Conservation (phyloP, 1,284 basidiomycete genomes). For the Melanopsichium pennsylvanicum region DNA sequence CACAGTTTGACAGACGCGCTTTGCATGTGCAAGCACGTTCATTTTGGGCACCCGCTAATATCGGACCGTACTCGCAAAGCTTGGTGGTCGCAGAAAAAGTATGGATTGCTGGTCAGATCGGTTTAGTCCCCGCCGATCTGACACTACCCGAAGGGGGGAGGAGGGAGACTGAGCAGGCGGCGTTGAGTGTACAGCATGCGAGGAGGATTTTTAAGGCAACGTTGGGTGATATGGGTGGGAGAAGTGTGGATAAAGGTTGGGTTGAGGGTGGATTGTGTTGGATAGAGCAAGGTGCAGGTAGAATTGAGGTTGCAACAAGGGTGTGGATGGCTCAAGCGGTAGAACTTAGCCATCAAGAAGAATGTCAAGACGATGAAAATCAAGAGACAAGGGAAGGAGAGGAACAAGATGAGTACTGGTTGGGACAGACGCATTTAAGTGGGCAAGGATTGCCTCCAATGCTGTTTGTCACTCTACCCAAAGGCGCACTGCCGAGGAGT, state of each 20-base stretch:
- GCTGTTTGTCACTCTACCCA: conserved; percentile 40
- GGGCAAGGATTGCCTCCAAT: conserved; percentile 30
- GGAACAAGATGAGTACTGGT: conserved; percentile 15
- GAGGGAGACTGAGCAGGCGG: conserved; percentile 75
- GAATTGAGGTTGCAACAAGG: conserved; percentile 8
- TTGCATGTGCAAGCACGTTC: conserved; percentile 93
- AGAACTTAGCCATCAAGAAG: background rate
- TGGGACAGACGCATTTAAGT: conserved; percentile 7
- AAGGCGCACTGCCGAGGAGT: conserved; percentile 38
- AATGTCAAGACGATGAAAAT: background rate
- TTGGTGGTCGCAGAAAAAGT: conserved; percentile 79
- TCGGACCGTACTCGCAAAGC: conserved; percentile 96
- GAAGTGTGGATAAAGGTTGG: conserved; percentile 28
- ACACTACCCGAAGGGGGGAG: conserved; percentile 72
- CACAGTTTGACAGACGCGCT: conserved; percentile 61
- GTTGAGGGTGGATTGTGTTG: conserved; percentile 65
- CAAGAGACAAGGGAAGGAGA: conserved; percentile 5
- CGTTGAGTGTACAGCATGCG: conserved; percentile 82
- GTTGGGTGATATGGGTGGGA: conserved; percentile 42
- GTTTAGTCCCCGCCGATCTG: conserved; percentile 79
- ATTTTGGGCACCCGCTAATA: conserved; percentile 99
- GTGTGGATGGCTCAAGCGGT: conserved; percentile 12
- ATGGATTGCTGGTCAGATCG: conserved; percentile 94
- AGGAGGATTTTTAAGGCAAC: conserved; percentile 71
- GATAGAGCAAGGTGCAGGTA: conserved; percentile 34